Conservation (phyloP, 805 yeast species). For the Saturnispora sekii region DNA sequence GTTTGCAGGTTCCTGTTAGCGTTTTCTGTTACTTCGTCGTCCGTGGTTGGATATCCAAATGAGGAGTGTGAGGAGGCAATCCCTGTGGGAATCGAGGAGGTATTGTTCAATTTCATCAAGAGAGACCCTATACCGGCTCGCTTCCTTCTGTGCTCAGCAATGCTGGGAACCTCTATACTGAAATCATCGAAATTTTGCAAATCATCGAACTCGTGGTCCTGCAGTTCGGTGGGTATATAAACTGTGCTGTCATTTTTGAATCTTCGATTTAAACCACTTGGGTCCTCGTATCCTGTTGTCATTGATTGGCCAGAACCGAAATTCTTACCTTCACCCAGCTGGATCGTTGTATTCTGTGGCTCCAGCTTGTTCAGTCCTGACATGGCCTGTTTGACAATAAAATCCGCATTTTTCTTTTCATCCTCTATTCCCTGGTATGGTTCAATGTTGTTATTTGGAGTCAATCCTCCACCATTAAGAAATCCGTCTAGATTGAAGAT, state of each 20-base stretch:
- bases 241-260: background rate
- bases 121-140: slow-evolving; percentile 84
- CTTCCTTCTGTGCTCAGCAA: slow-evolving; percentile 37
- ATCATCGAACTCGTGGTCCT: slow-evolving; percentile 18
- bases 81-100: slow-evolving; percentile 6
- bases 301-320: background rate
- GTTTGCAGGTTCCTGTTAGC: slow-evolving; percentile 2
- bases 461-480: slow-evolving; percentile 12
- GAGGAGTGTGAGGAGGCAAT: slow-evolving; percentile 3
- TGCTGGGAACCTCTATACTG: slow-evolving; percentile 41
- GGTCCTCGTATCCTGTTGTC: background rate
- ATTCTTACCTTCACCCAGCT: background rate
- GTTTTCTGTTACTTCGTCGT: slow-evolving; percentile 3
- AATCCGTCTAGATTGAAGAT: slow-evolving; percentile 12
- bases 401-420: slow-evolving; percentile 46
- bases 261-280: background rate
- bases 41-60: slow-evolving; percentile 3
- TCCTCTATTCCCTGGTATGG: slow-evolving; percentile 14
- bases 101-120: slow-evolving; percentile 57
- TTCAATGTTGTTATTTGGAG: slow-evolving; percentile 8
- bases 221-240: slow-evolving; percentile 7
- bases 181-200: slow-evolving; percentile 17
- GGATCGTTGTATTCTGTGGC: slow-evolving; percentile 1
- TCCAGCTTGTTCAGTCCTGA: slow-evolving; percentile 1
- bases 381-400: slow-evolving; percentile 29